phyloP scores from a whole-genome alignment of 2,329 filamentous ascomycete genomes.

The Aureobasidium subglaciale region DNA sequence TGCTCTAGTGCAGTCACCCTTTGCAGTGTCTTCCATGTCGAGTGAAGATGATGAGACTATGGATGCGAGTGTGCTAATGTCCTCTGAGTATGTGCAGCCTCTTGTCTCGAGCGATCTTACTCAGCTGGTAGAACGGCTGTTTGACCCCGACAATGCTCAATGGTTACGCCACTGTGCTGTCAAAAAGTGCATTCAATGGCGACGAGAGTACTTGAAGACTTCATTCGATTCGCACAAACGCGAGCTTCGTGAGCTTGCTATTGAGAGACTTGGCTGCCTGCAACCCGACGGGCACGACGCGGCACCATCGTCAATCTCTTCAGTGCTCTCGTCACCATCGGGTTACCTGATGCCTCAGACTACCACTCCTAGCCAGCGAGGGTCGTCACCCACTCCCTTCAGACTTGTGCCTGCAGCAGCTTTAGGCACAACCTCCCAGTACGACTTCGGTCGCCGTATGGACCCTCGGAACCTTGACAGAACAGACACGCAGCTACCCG shows the following conservation, averaged over 20 bases:
- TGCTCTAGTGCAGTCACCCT: constrained; percentile 39
- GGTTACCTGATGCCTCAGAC: constrained; percentile 15
- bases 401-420: background rate
- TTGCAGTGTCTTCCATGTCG: constrained; percentile 68
- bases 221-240: constrained; percentile 24
- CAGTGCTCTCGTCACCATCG: constrained; percentile 22
- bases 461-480: background rate
- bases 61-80: constrained; percentile 92
- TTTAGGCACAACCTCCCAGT: background rate
- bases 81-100: constrained; percentile 78
- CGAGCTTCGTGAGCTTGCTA: constrained; percentile 18
- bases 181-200: constrained; percentile 72
- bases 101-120: constrained; percentile 68
- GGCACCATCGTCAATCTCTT: constrained; percentile 14
- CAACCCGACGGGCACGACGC: background rate
- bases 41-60: constrained; percentile 71
- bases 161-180: constrained; percentile 78
- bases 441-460: background rate
- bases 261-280: constrained; percentile 22
- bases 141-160: constrained; percentile 68
- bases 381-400: background rate
- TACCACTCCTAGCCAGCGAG: constrained; percentile 5
- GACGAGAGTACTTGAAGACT: constrained; percentile 31
- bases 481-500: constrained; percentile 37
- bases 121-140: constrained; percentile 63